A percentile compares a stretch with the other conserved stretches of the same genome.
These are phyloP conservation scores for Solanum chacoense DNA, from an alignment of 305 asterid species.

Conservation along the genomic window DNA sequence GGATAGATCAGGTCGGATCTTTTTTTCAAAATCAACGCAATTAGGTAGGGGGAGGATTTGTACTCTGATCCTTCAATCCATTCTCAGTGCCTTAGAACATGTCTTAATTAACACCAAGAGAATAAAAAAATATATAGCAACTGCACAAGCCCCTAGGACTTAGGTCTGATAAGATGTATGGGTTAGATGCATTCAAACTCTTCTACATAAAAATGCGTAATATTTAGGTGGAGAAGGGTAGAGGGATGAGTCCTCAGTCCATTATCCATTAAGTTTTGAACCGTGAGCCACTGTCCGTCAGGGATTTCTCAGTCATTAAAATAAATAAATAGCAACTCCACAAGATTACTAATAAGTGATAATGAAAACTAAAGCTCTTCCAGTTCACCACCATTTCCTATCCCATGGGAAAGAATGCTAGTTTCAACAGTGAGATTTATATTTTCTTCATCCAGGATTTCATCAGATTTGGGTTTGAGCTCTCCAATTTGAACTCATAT, in stretches of 20 bases:
- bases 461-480: background rate
- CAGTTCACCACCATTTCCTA: background rate
- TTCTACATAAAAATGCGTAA: background rate
- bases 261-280: background rate
- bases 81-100: background rate
- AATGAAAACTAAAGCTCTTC: background rate
- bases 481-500: background rate
- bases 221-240: background rate
- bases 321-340: background rate
- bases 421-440: background rate
- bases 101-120: background rate
- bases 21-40: background rate
- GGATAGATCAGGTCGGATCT: background rate
- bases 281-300: background rate
- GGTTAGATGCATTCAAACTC: background rate
- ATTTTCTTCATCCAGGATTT: background rate
- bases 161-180: background rate
- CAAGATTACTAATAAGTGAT: background rate
- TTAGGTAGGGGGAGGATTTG: background rate
- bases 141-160: background rate
- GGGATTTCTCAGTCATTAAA: background rate
- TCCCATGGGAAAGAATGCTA: background rate
- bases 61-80: background rate
- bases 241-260: background rate
- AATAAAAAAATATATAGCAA: background rate